These are phyloP conservation scores for Fusarium haematococcum DNA, from an alignment of 2,329 filamentous ascomycete genomes.

Conservation along the genomic window DNA sequence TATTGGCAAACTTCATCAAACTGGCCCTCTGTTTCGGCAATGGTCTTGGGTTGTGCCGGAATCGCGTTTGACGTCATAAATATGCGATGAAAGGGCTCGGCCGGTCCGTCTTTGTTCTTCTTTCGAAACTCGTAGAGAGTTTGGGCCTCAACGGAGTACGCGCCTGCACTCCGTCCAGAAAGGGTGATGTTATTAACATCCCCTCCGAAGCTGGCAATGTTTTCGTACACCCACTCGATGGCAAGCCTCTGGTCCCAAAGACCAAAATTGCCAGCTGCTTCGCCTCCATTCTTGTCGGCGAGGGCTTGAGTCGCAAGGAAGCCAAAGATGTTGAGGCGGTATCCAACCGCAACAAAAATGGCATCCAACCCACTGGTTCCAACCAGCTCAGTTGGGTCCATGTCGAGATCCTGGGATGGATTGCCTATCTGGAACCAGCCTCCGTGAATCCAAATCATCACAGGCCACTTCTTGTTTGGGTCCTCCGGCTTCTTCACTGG, in stretches of 20 bases:
- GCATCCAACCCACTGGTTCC: slow-evolving; percentile 51
- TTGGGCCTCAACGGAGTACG: slow-evolving; percentile 57
- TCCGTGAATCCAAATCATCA: slow-evolving; percentile 54
- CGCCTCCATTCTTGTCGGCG: slow-evolving; percentile 35
- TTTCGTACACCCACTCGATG: slow-evolving; percentile 62
- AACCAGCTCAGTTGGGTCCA: slow-evolving; percentile 58
- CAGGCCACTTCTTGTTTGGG: slow-evolving; percentile 42
- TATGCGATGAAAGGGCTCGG: slow-evolving; percentile 49
- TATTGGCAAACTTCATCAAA: slow-evolving; percentile 56
- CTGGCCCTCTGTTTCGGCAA: slow-evolving; percentile 52
- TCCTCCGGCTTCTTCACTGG: slow-evolving; percentile 43
- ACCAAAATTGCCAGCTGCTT: slow-evolving; percentile 52
- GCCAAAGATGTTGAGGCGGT: slow-evolving; percentile 58
- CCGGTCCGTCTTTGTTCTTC: not conserved
- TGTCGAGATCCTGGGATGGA: slow-evolving; percentile 54
- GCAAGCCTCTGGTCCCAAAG: slow-evolving; percentile 62
- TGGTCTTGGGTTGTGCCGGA: slow-evolving; percentile 56
- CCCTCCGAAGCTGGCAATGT: slow-evolving; percentile 60
- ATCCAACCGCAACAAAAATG: slow-evolving; percentile 59
- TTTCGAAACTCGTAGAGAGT: slow-evolving; percentile 52
- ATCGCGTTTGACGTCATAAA: slow-evolving; percentile 61
- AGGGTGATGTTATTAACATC: slow-evolving; percentile 59
- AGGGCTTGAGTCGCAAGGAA: slow-evolving; percentile 59
- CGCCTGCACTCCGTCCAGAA: slow-evolving; percentile 57
- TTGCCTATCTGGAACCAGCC: slow-evolving; percentile 61